Conservation (phyloP, 2,329 filamentous ascomycete genomes). For the Alternaria metachromatica region DNA sequence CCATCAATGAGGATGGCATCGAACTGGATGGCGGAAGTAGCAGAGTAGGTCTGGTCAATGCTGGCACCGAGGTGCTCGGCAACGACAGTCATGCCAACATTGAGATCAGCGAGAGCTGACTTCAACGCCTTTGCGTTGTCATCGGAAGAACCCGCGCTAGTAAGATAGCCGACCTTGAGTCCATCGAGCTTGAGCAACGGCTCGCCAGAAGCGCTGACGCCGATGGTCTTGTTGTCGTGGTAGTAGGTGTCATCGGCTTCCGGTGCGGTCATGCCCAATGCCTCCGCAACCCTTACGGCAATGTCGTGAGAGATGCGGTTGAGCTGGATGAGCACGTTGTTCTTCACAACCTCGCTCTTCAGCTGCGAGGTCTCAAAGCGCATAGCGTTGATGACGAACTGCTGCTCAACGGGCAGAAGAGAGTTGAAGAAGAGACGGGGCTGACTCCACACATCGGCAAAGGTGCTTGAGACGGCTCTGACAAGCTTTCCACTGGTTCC, state of each 20-base stretch:
- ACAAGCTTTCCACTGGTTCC: constrained; percentile 60
- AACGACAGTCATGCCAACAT: constrained; percentile 66
- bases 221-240: constrained; percentile 69
- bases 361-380: constrained; percentile 73
- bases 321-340: constrained; percentile 71
- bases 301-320: constrained; percentile 73
- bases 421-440: constrained; percentile 78
- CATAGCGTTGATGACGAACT: constrained; percentile 75
- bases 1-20: constrained; percentile 69
- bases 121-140: constrained; percentile 62
- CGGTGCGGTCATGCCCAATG: constrained; percentile 66
- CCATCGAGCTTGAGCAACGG: constrained; percentile 67
- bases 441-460: constrained; percentile 76
- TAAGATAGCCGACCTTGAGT: constrained; percentile 69
- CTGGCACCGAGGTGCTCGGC: constrained; percentile 63
- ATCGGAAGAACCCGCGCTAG: constrained; percentile 52
- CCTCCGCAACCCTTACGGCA: constrained; percentile 67
- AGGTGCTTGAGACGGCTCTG: constrained; percentile 67
- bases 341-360: constrained; percentile 63
- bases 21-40: constrained; percentile 67
- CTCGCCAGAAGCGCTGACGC: constrained; percentile 65
- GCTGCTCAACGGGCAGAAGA: constrained; percentile 68
- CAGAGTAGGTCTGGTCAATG: constrained; percentile 69
- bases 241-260: constrained; percentile 69
- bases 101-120: constrained; percentile 55